Percentiles rank a stretch among this genome's conserved stretches.
Evolutionary conservation across 2,329 filamentous ascomycete species (phyloP).

Genomic region (Trematosphaeria pertusa): DNA sequence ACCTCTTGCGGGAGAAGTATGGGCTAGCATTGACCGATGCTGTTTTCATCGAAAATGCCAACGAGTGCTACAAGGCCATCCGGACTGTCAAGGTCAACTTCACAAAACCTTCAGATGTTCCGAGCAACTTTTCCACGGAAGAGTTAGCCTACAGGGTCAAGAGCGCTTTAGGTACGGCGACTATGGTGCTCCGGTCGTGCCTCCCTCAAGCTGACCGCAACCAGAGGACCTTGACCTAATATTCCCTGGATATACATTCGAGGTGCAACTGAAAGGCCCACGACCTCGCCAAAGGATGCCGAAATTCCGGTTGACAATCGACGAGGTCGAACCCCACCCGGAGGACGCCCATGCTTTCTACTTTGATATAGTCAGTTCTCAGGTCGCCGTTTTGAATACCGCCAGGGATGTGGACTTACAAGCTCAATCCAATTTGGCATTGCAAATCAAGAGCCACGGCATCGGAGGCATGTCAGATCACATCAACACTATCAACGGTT

Average conservation of each 20-base stretch:
- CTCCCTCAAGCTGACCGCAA: conserved; percentile 16
- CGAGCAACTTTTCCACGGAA: conserved; percentile 30
- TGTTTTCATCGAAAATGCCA: conserved; percentile 65
- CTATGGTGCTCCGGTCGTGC: not conserved
- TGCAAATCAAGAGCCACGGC: conserved; percentile 51
- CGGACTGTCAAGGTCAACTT: conserved; percentile 37
- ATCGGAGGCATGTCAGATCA: conserved; percentile 74
- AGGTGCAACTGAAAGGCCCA: conserved; percentile 57
- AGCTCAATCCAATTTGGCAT: conserved; percentile 15
- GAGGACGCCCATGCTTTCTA: conserved; percentile 35
- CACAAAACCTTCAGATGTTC: conserved; percentile 24
- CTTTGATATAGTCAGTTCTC: conserved; percentile 36
- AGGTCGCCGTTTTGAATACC: conserved; percentile 25
- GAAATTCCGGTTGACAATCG: conserved; percentile 65
- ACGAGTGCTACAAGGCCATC: conserved; percentile 34
- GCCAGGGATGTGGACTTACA: conserved; percentile 1
- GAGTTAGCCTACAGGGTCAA: conserved; percentile 40
- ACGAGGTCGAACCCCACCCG: conserved; percentile 57
- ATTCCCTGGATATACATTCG: conserved; percentile 73
- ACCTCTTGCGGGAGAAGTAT: conserved; percentile 74
- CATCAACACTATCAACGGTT: conserved; percentile 70
- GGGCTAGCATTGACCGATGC: conserved; percentile 66
- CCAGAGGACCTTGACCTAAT: conserved; percentile 71
- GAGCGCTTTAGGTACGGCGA: conserved; percentile 38
- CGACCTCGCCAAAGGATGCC: conserved; percentile 60